These are phyloP conservation scores for Antitrichia curtipendula DNA, from an alignment of 225 moss, liverwort and hornwort genomes.

Conservation along the genomic window DNA sequence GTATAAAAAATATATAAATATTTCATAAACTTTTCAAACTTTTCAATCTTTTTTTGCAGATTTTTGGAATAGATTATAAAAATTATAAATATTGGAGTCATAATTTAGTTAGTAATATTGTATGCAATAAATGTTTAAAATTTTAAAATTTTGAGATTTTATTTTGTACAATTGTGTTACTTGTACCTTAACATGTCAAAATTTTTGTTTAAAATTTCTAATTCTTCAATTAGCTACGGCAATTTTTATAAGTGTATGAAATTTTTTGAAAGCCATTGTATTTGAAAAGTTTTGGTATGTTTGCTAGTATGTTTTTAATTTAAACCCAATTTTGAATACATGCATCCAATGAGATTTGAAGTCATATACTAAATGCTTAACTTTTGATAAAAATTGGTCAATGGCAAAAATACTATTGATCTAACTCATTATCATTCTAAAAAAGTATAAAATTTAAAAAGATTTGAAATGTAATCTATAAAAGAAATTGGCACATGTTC, in stretches of 20 bases:
- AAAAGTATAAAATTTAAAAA: not conserved
- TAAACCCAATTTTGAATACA: not conserved
- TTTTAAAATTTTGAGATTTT: not conserved
- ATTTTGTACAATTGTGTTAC: not conserved
- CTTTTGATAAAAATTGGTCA: not conserved
- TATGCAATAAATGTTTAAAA: no score
- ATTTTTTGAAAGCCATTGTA: not conserved
- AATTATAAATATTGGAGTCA: not conserved
- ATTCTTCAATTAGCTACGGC: not conserved
- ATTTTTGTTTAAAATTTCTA: no score
- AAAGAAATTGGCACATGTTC: no score
- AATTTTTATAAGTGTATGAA: not conserved
- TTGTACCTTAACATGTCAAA: not conserved
- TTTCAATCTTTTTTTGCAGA: fast-evolving
- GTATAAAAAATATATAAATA: not conserved
- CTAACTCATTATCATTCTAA: fast-evolving
- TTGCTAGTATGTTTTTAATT: not conserved
- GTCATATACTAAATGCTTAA: not conserved
- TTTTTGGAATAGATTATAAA: not conserved
- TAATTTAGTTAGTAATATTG: not conserved
- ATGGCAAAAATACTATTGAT: not conserved
- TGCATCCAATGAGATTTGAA: not conserved
- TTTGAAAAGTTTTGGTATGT: not conserved
- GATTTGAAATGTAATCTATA: not conserved
- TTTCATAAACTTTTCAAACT: not conserved